Evolutionary conservation across 2,329 filamentous ascomycete genomes (phyloP), one percentile per base, ranked within the genome.

Genomic region (Colletotrichum cuscutae): DNA sequence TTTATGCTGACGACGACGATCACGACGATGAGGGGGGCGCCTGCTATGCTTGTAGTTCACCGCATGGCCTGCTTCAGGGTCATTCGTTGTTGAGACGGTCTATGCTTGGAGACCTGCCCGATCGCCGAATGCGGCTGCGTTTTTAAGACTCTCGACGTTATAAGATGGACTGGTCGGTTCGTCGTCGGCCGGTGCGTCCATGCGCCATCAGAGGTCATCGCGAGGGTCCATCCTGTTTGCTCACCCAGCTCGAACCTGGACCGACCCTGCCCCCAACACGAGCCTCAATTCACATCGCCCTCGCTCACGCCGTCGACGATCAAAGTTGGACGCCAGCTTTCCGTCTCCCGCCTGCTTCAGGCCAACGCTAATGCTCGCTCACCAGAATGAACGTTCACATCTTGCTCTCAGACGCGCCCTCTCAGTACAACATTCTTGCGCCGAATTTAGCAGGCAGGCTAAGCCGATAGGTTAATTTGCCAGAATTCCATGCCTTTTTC

Each of bases 331-430:
- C 49, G 66, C 42, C 37, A 60, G 57, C 37, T 58, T 54, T 59
- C 59, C 46, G 26, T 63, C 59, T 54, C 32, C 46, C 59, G 60
- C 60, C 49, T 70, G 66, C 66, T 65, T 71, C 66, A 70, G 60
- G 60, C 60, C 46, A 58, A 57, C 56, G 49, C 46, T 65, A 56
- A 57, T 71, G 49, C 61, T 65, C 56, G 49, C 61, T 65, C 56
- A 65, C 66, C 60, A 73, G 71, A 73, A 70, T 73, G 71, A 73
- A 70, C 70, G 56, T 35, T 32, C 56, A 56, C 71, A 65, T 71
- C 46, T 61, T 59, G 30, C 63, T 37, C 67, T 71, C 66, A 61
- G 66, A 69, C 66, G 66, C 71, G 66, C 61, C 60, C 58, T 61
- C 54, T 60, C 56, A 52, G 26, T 30, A 5, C 35, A 56, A 53